Percentiles rank a stretch among this genome's conserved stretches.
Conservation (phyloP, 1,284 basidiomycete species). For the Ustanciosporium gigantosporum region DNA sequence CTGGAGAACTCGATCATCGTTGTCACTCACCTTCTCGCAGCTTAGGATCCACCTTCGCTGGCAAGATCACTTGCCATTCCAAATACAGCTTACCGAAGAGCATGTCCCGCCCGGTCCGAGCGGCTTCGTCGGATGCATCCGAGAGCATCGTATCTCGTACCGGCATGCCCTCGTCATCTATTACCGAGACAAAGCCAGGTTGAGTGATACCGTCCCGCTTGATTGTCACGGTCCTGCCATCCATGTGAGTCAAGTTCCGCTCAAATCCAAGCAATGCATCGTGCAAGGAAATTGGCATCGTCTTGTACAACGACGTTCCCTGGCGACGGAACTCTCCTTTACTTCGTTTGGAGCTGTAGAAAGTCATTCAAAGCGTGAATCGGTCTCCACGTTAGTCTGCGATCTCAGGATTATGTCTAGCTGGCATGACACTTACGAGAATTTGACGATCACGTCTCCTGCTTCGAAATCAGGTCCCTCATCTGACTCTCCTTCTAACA, state of each 20-base stretch:
- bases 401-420: too few relatives aligned
- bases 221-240: conserved; percentile 47
- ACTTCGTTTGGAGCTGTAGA: conserved; percentile 17
- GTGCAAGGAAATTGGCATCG: conserved; percentile 45
- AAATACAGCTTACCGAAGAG: conserved; percentile 54
- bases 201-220: conserved; percentile 50
- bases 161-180: conserved; percentile 56
- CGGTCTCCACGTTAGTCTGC: too few relatives aligned
- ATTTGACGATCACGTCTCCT: conserved; percentile 55
- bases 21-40: conserved; percentile 36
- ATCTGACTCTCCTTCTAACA: conserved; percentile 54
- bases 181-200: conserved; percentile 44
- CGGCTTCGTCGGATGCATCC: conserved; percentile 22
- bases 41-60: conserved; percentile 40
- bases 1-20: too few relatives aligned
- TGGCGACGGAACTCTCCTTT: conserved; percentile 50
- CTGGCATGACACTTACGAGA: conserved; percentile 38
- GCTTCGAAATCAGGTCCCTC: conserved; percentile 55
- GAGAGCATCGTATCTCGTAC: conserved; percentile 30
- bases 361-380: too few relatives aligned
- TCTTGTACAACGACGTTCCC: conserved; percentile 52
- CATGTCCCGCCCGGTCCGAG: conserved; percentile 20
- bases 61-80: conserved; percentile 53
- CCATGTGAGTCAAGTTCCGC: conserved; percentile 51
- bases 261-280: conserved; percentile 58